A percentile compares a stretch with the other conserved stretches of the same genome.
These are phyloP conservation scores for Chlamydomonas sphaeroides DNA, from an alignment of 139 green algal genomes.

Conservation along the genomic window DNA sequence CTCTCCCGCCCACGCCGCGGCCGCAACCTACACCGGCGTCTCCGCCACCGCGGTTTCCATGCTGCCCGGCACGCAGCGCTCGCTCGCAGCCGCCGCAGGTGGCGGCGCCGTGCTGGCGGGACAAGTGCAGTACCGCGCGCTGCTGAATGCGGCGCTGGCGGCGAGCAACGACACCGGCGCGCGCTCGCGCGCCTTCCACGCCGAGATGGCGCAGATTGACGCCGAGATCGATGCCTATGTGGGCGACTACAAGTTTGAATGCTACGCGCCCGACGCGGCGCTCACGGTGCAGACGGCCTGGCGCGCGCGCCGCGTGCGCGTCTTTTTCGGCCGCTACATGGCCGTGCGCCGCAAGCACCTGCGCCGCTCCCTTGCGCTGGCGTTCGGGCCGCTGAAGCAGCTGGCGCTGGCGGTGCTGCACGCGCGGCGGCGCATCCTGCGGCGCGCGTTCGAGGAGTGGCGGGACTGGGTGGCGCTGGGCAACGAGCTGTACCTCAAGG, in stretches of 20 bases:
- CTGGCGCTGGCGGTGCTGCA: constrained; percentile 46
- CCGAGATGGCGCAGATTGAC: constrained; percentile 16
- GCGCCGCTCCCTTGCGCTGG: constrained; percentile 6
- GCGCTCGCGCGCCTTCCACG: constrained; percentile 18
- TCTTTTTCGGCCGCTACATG: constrained; percentile 42
- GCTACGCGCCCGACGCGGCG: constrained; percentile 39
- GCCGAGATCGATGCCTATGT: constrained; percentile 44
- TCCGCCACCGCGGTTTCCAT: not conserved
- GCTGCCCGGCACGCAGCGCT: not conserved
- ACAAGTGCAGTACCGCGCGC: constrained; percentile 23
- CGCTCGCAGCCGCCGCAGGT: not conserved
- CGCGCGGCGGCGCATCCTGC: constrained; percentile 33
- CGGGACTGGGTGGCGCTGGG: constrained; percentile 44
- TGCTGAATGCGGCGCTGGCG: constrained; percentile 13
- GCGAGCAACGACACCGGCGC: not conserved
- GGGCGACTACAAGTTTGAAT: constrained; percentile 41
- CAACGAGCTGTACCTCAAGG: constrained; percentile 49
- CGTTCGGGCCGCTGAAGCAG: constrained; percentile 39
- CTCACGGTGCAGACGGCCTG: constrained; percentile 47
- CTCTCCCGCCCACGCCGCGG: no score
- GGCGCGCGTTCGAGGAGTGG: constrained; percentile 53
- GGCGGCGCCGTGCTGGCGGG: not conserved
- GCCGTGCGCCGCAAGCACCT: constrained; percentile 3
- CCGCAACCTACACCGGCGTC: no score
- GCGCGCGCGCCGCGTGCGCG: constrained; percentile 27